Evolutionary conservation across 2,329 filamentous ascomycete genomes (phyloP).

Genomic region (Ciborinia camelliae): DNA sequence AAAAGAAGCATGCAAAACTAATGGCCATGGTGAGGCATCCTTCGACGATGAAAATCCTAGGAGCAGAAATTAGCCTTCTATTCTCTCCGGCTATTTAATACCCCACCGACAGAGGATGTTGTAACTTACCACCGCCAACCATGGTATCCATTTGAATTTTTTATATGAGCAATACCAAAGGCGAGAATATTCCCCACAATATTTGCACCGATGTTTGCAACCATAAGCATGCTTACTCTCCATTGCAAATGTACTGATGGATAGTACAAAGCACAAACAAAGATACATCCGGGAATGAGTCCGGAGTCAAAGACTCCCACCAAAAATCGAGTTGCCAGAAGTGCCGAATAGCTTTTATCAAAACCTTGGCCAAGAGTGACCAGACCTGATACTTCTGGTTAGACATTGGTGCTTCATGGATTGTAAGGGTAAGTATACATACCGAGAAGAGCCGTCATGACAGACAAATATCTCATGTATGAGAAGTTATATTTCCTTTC

Average conservation of each 20-base stretch:
- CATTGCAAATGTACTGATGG: slow-evolving; percentile 47
- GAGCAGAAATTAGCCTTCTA: background rate
- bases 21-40: slow-evolving; percentile 45
- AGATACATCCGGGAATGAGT: slow-evolving; percentile 46
- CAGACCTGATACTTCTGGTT: slow-evolving; percentile 22
- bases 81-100: too few relatives aligned
- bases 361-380: slow-evolving; percentile 34
- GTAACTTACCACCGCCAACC: slow-evolving; percentile 56
- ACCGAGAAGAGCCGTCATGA: slow-evolving; percentile 17
- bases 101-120: background rate
- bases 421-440: background rate
- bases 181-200: slow-evolving; percentile 30
- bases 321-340: slow-evolving; percentile 61
- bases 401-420: background rate
- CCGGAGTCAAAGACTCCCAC: slow-evolving; percentile 48
- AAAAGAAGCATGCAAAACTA: slow-evolving; percentile 44
- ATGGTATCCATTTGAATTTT: slow-evolving; percentile 61
- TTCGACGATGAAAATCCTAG: slow-evolving; percentile 50
- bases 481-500: slow-evolving; percentile 21
- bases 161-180: slow-evolving; percentile 48
- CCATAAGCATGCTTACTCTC: slow-evolving; percentile 47
- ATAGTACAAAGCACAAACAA: slow-evolving; percentile 49
- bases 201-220: slow-evolving; percentile 39
- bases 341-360: slow-evolving; percentile 62
- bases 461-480: slow-evolving; percentile 31